Evolutionary conservation across 345 rosid genomes (phyloP), one percentile per base, ranked within the genome.

Genomic region (Kandelia obovata): DNA sequence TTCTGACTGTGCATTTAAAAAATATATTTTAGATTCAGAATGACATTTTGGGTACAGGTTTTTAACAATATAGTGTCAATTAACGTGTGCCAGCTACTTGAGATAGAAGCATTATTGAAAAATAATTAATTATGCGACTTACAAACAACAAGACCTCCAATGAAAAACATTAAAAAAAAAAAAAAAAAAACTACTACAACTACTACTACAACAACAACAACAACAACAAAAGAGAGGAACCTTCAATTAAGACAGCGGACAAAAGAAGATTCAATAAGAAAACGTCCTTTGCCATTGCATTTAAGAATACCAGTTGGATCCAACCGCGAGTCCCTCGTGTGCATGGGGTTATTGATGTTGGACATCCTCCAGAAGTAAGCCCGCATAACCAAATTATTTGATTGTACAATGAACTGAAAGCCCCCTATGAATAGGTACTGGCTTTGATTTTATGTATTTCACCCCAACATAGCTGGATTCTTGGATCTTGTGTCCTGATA

Each of bases 221-320:
- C 37, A 6, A 6, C 1, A 10, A 6, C 9, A 34, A 34, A 34
- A 7, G 37, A 9, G 13, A 43, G 4, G 46, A 39, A 1, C 46
- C 46, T 39, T 39, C 13, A 43, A 59, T 28, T 17, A 30, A 7
- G 35, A 30, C 2, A 19, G 25, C 9, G 10, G 35, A 17, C 8
- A 30, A 28, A 17, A 30, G 11, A 31, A 53, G 1, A 53, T 13
- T 17, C 28, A 27, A 63, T 10, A 26, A 52, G 31, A 51, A 3
- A 57, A 26, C 1, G 53, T 20, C 20, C 61, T 3, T 23, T 34
- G 64, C 49, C 19, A 13, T 39, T 28, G 75, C 75, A 69, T 65
- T 69, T 43, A 80, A 76, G 64, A 46, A 55, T 31, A 30, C 63
- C 75, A 77, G 81, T 75, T 72, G 79, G 75, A 71, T 77, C 81